These are phyloP conservation scores for Oryza rufipogon DNA, from an alignment of 176 grass and related monocot genomes.

Conservation along the genomic window DNA sequence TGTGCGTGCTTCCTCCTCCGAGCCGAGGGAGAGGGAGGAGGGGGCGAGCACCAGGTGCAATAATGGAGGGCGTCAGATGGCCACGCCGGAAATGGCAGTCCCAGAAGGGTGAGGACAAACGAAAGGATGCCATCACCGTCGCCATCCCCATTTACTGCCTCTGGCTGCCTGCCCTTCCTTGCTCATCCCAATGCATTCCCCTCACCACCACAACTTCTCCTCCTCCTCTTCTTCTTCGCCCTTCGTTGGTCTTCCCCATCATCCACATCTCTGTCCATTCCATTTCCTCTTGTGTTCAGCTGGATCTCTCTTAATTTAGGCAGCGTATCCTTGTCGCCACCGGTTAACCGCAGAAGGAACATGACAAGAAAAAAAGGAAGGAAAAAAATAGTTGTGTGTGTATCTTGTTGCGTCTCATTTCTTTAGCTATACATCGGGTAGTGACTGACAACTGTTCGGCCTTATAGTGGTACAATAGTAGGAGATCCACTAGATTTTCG, in stretches of 20 bases:
- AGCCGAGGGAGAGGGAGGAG: neutral
- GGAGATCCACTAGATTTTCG: slow-evolving; percentile 61
- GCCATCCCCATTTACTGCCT: slow-evolving; percentile 56
- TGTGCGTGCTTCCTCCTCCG: neutral
- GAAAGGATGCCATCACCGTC: slow-evolving; percentile 51
- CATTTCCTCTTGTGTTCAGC: slow-evolving; percentile 18
- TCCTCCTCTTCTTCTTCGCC: neutral
- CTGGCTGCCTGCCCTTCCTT: slow-evolving; percentile 1
- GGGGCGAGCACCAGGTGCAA: slow-evolving; percentile 42
- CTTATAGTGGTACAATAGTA: slow-evolving; percentile 48
- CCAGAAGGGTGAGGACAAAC: slow-evolving; percentile 64
- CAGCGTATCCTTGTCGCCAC: slow-evolving; percentile 11
- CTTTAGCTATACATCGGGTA: slow-evolving; percentile 62
- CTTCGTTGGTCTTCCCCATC: neutral
- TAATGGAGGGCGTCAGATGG: slow-evolving; percentile 61
- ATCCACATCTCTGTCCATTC: neutral
- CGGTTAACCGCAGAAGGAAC: slow-evolving; percentile 5
- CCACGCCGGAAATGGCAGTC: slow-evolving; percentile 71
- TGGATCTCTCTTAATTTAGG: neutral
- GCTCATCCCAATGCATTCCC: neutral
- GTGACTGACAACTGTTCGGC: slow-evolving; percentile 45
- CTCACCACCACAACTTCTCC: neutral
- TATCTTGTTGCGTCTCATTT: slow-evolving; percentile 50
- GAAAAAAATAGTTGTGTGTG: neutral
- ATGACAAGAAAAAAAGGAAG: neutral